Conservation (phyloP, 2,329 filamentous ascomycete species). For the Alternaria infectoria region DNA sequence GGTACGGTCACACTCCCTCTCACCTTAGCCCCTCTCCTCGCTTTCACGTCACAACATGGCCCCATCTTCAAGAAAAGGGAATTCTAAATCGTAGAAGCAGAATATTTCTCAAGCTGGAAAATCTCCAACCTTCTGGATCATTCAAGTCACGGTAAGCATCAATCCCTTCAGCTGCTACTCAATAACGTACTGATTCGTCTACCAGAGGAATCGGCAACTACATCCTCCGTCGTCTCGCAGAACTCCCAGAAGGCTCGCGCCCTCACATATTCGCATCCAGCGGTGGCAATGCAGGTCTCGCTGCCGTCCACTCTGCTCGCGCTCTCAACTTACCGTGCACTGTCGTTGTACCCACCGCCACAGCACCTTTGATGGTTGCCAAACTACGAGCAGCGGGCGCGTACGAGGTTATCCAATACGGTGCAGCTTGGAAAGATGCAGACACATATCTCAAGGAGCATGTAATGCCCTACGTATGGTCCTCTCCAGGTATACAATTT, state of each 20-base stretch:
- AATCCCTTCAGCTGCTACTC: not conserved
- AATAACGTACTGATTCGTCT: conserved; percentile 12
- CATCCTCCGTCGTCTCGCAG: conserved; percentile 61
- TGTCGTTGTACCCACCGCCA: conserved; percentile 73
- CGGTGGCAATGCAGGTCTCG: conserved; percentile 85
- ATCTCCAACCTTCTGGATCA: conserved; percentile 81
- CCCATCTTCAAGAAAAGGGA: conserved; percentile 24
- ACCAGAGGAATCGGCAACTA: conserved; percentile 72
- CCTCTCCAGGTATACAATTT: not conserved
- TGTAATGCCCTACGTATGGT: conserved; percentile 54
- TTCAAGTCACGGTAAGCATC: conserved; percentile 72
- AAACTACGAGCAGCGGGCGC: conserved; percentile 73
- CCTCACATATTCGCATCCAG: conserved; percentile 79
- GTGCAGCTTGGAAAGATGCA: conserved; percentile 72
- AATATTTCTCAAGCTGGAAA: conserved; percentile 85
- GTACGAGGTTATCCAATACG: conserved; percentile 71
- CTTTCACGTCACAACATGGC: not conserved
- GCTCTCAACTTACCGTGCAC: conserved; percentile 71
- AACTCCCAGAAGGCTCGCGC: conserved; percentile 39
- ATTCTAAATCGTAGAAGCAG: conserved; percentile 62
- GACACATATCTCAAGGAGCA: conserved; percentile 69
- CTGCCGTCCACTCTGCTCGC: conserved; percentile 75
- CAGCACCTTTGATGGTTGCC: conserved; percentile 71
- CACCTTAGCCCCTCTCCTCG: not conserved
- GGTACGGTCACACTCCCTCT: conserved; percentile 59